These are phyloP conservation scores for Cercospora sesami DNA, from an alignment of 2,329 filamentous ascomycete species.

Conservation along the genomic window DNA sequence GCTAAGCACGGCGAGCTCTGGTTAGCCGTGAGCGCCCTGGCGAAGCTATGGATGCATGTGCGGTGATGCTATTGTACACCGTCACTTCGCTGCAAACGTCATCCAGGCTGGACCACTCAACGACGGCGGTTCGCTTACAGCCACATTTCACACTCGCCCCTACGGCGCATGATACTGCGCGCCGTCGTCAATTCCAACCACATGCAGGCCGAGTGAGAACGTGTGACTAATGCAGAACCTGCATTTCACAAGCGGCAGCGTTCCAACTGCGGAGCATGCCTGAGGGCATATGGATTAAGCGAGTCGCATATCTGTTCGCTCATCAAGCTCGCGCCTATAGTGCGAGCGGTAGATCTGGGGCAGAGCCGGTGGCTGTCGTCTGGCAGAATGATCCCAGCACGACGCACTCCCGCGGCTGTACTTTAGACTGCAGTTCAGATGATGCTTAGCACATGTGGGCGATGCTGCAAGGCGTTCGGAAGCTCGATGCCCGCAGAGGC, in stretches of 20 bases:
- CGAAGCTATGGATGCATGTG: not conserved
- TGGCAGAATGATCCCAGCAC: not conserved
- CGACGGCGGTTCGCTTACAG: not conserved
- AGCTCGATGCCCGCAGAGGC: not conserved
- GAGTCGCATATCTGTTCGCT: not conserved
- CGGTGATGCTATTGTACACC: not conserved
- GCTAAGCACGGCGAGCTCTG: not conserved
- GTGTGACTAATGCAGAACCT: not conserved
- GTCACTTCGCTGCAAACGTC: not conserved
- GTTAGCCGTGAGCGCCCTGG: not conserved
- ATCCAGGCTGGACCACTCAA: not conserved
- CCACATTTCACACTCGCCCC: not conserved
- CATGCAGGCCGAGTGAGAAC: not conserved
- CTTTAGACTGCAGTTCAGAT: conserved; percentile 3
- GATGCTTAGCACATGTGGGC: conserved; percentile 3
- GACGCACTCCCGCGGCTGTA: not conserved
- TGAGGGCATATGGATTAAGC: not conserved
- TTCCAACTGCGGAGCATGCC: not conserved
- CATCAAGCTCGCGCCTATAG: not conserved
- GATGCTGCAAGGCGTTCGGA: not conserved
- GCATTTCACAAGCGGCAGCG: not conserved
- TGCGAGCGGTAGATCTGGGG: not conserved
- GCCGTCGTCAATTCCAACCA: not conserved
- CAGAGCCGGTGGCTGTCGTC: not conserved
- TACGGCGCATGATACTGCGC: not conserved